These are phyloP conservation scores for Bolboschoenus planiculmis DNA, from an alignment of 176 grass and related monocot genomes.

Conservation along the genomic window DNA sequence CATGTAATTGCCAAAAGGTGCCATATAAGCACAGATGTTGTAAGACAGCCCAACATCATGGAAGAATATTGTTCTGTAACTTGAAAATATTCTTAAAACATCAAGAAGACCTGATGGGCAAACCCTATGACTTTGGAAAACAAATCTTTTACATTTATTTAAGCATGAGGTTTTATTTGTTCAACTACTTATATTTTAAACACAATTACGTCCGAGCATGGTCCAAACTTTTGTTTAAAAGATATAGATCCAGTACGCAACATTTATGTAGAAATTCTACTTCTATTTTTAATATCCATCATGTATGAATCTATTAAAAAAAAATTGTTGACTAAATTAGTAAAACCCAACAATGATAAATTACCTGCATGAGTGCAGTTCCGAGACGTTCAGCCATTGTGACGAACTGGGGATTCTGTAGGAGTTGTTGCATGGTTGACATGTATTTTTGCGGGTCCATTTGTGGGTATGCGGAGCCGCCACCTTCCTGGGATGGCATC, in stretches of 20 bases:
- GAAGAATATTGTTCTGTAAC: neutral
- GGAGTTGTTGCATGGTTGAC: conserved; percentile 86
- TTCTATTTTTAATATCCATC: neutral
- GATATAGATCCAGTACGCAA: too few relatives aligned
- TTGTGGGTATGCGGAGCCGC: conserved; percentile 11
- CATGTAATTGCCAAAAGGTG: neutral
- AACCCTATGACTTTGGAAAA: neutral
- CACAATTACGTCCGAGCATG: too few relatives aligned
- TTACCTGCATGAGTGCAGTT: conserved; percentile 83
- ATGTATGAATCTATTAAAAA: neutral
- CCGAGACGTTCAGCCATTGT: conserved; percentile 81
- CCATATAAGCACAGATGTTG: too few relatives aligned
- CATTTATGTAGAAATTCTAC: too few relatives aligned
- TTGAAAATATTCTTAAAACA: neutral
- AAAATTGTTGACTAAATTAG: neutral
- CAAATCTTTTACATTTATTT: neutral
- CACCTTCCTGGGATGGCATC: conserved; percentile 25
- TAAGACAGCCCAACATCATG: neutral
- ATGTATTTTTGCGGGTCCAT: conserved; percentile 85
- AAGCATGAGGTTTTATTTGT: too few relatives aligned
- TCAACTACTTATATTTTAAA: too few relatives aligned
- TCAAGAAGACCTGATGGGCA: neutral
- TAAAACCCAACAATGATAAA: neutral
- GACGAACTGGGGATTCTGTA: conserved; percentile 91
- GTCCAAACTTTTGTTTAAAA: too few relatives aligned